These are phyloP conservation scores for Hypholoma fasciculare DNA, from an alignment of 768 basidiomycete species.

Conservation along the genomic window DNA sequence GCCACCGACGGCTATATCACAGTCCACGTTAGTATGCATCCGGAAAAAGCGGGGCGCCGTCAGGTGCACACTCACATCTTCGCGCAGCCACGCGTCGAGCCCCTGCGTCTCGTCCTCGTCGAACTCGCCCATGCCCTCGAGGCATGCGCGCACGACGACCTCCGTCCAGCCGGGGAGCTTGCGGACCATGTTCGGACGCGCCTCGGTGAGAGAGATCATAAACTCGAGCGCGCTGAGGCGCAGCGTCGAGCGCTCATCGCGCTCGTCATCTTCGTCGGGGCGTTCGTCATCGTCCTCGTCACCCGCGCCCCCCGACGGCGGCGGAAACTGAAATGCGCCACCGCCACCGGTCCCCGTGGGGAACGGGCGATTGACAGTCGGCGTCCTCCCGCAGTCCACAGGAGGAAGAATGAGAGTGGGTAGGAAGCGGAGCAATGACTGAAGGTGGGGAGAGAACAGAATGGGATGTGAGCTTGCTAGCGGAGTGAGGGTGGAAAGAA, in stretches of 20 bases:
- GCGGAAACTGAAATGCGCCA: conserved; percentile 43
- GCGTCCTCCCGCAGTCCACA: conserved; percentile 49
- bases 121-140: conserved; percentile 83
- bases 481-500: conserved; percentile 69
- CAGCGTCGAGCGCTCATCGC: conserved; percentile 69
- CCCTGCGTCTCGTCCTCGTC: conserved; percentile 50
- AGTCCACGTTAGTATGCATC: not conserved
- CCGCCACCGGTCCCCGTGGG: conserved; percentile 30
- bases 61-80: conserved; percentile 58
- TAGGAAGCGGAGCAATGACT: conserved; percentile 66
- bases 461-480: conserved; percentile 66
- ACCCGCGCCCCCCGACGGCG: conserved; percentile 17
- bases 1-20: conserved; percentile 55
- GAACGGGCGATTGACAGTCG: conserved; percentile 47
- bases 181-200: conserved; percentile 67
- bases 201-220: conserved; percentile 80
- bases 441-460: conserved; percentile 75
- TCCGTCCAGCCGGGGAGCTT: conserved; percentile 71
- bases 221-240: conserved; percentile 79
- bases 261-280: conserved; percentile 42
- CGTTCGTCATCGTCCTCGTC: conserved; percentile 25
- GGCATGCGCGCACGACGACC: conserved; percentile 69
- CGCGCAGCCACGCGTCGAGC: conserved; percentile 63
- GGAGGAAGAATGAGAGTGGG: conserved; percentile 68
- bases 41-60: not conserved